Conservation (phyloP, 768 basidiomycete genomes). For the Naganishia onofrii region DNA sequence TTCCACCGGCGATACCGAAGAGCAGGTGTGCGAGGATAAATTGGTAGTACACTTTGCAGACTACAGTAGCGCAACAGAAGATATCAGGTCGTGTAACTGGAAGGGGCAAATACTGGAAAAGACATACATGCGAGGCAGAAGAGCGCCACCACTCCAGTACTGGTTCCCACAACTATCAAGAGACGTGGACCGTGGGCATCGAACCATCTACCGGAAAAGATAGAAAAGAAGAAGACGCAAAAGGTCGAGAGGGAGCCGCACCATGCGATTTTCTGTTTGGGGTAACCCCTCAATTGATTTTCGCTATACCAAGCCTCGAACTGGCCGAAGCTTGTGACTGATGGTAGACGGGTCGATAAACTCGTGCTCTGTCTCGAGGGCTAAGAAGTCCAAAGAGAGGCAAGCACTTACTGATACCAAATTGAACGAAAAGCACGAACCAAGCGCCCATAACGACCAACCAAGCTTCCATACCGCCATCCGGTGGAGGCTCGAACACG, state of each 20-base stretch:
- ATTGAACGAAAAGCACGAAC: slow-evolving; percentile 43
- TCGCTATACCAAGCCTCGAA: slow-evolving; percentile 41
- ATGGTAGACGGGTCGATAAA: not conserved
- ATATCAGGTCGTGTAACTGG: not conserved
- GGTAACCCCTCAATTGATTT: slow-evolving; percentile 18
- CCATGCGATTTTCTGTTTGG: slow-evolving; percentile 37
- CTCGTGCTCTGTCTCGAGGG: not conserved
- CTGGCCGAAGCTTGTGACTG: slow-evolving; percentile 47
- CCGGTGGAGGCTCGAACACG: slow-evolving; percentile 44
- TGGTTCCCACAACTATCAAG: slow-evolving; percentile 38
- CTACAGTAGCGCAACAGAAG: slow-evolving; percentile 10
- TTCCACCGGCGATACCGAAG: slow-evolving; percentile 42
- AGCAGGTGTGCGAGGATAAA: slow-evolving; percentile 46
- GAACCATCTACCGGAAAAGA: slow-evolving; percentile 44
- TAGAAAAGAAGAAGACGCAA: slow-evolving; percentile 39
- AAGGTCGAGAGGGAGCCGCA: slow-evolving; percentile 42
- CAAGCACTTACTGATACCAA: slow-evolving; percentile 44
- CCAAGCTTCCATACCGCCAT: slow-evolving; percentile 49
- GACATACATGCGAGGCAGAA: slow-evolving; percentile 46
- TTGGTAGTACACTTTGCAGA: slow-evolving; percentile 49
- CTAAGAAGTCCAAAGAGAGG: not conserved
- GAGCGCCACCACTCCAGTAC: slow-evolving; percentile 36
- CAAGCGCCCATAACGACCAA: slow-evolving; percentile 41
- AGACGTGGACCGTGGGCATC: slow-evolving; percentile 43
- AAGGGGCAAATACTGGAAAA: not conserved